These are phyloP conservation scores for Scheffersomyces segobiensis DNA, from an alignment of 1,139 yeast genomes.

Conservation along the genomic window DNA sequence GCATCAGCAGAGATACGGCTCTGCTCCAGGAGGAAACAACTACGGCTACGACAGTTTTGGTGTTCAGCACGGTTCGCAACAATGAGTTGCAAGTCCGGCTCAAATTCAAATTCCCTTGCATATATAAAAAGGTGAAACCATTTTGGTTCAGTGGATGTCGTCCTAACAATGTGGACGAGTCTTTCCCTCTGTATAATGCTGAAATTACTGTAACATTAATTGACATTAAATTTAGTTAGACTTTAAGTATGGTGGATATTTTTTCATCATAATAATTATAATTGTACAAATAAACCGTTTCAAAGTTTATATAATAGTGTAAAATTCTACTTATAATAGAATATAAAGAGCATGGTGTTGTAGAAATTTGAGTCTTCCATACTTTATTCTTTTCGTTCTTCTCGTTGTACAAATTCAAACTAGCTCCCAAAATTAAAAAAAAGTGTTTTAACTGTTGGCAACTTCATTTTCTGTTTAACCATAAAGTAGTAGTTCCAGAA, in stretches of 20 bases:
- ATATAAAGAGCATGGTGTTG: no score
- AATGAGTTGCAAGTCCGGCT: neutral
- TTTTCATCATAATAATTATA: neutral
- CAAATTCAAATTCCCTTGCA: neutral
- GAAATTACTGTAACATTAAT: neutral
- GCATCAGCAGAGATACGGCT: constrained; percentile 27
- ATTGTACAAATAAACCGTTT: neutral
- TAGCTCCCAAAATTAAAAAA: neutral
- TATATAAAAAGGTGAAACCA: neutral
- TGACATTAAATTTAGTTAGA: neutral
- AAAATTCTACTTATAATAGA: neutral
- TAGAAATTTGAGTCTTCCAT: no score
- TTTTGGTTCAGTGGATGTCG: neutral
- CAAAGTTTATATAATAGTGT: neutral
- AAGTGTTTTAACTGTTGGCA: neutral
- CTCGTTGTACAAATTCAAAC: neutral
- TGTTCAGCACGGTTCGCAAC: neutral
- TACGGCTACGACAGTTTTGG: constrained; percentile 16
- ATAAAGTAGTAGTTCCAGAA: neutral
- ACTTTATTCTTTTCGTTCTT: neutral
- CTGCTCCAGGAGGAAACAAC: constrained; percentile 22
- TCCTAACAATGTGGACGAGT: neutral
- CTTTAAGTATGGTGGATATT: neutral
- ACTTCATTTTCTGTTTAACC: neutral
- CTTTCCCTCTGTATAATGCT: neutral